phyloP scores from a whole-genome alignment of 1,284 basidiomycete species.

The Cryptococcus floricola region DNA sequence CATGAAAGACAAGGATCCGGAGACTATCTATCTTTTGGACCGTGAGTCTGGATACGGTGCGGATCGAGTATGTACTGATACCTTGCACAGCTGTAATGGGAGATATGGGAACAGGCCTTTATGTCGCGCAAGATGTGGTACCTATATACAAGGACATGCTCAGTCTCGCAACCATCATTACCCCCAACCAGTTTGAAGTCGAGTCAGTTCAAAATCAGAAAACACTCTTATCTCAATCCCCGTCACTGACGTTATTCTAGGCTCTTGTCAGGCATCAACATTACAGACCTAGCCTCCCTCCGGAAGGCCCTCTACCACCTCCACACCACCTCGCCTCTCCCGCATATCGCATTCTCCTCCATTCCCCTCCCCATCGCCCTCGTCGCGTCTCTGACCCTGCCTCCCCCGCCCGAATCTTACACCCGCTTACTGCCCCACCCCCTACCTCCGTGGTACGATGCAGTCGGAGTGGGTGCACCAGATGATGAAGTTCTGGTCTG shows the following conservation, averaged over 20 bases:
- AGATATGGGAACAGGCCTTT: constrained; percentile 73
- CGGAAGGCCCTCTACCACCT: constrained; percentile 66
- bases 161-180: constrained; percentile 78
- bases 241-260: constrained; percentile 46
- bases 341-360: constrained; percentile 88
- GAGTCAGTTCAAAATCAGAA: constrained; percentile 60
- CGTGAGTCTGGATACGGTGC: constrained; percentile 56
- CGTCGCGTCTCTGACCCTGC: constrained; percentile 33
- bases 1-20: constrained; percentile 49
- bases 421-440: constrained; percentile 26
- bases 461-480: constrained; percentile 16
- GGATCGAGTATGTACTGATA: background rate
- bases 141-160: constrained; percentile 82
- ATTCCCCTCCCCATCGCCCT: constrained; percentile 54
- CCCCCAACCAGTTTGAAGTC: constrained; percentile 97
- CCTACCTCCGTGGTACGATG: constrained; percentile 36
- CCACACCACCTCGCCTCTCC: constrained; percentile 69
- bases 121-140: constrained; percentile 82
- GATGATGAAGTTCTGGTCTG: constrained; percentile 63
- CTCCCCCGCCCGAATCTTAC: constrained; percentile 40
- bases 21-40: constrained; percentile 80
- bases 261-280: constrained; percentile 66
- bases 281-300: constrained; percentile 65
- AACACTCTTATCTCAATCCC: background rate
- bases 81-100: constrained; percentile 71